Base-by-base conservation (phyloP, 1,139 yeast species). In the Casaregolazyma lundiana region DNA sequence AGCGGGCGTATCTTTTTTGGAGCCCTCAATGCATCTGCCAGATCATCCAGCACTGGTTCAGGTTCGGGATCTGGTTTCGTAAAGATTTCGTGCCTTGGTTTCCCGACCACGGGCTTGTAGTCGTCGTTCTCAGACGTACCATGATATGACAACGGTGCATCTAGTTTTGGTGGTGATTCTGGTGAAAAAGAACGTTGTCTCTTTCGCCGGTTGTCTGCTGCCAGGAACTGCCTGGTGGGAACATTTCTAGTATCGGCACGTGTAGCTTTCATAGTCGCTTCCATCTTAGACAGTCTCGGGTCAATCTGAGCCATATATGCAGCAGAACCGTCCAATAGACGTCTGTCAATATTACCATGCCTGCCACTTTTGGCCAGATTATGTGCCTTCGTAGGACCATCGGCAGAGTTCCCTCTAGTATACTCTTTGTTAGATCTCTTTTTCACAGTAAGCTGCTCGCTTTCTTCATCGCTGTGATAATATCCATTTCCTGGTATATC, bases 1-100 rank as follows among this genome's bases (percentile, higher is more conserved):
- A 88, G 68, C 0, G 96, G 95, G 13, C 32, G 32, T 6, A 1
- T 84, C 78, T 6, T 85, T 74, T 53, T 77, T 76, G 0, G 78
- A 26, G 32, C 32, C 2, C 32, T 13, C 11, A 26, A 7, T 26
- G 11, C 32, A 76, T 58, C 96, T 73, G 38, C 73, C 72, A 0
- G 96, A 84, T 52, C 78, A 66, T 51, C 85, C 57, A 18, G 57
- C 24, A 9, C 38, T 40, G 35, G 32, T n/a, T 34, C 21, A 16
- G 37, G 8, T 17, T 30, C 19, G 21, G 6, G 22, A 3, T 21
- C 29, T 9, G 29, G 29, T 8, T 26, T 11, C 6, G 6, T 11
- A 11, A 26, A 26, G 15, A 26, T 13, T n/a, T 26, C 13, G 11
- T 26, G 15, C 32, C 32, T 7, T n/a, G 13, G 11, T 15, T 26